These are phyloP conservation scores for Diaporthe humulicola DNA, from an alignment of 2,329 filamentous ascomycete genomes.

Conservation along the genomic window DNA sequence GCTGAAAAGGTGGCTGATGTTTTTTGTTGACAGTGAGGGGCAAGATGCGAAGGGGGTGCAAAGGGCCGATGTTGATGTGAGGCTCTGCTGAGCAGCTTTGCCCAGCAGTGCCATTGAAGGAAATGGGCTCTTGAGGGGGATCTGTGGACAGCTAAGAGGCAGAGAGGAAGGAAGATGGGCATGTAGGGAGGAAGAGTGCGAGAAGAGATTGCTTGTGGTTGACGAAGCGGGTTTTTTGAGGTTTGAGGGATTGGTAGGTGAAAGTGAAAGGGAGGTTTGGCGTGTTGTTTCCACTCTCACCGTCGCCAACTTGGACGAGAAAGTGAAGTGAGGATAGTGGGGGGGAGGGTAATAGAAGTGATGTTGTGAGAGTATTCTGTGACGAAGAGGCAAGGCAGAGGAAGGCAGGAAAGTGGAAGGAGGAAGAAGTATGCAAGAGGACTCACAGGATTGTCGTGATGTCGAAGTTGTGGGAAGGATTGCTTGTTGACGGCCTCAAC, in stretches of 20 bases:
- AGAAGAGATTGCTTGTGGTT: not conserved
- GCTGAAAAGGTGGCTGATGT: not conserved
- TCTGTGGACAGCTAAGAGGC: not conserved
- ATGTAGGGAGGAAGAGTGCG: rapidly evolving
- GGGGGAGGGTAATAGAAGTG: not conserved
- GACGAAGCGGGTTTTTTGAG: not conserved
- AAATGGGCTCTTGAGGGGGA: not conserved
- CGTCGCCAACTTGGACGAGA: not conserved
- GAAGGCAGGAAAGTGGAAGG: not conserved
- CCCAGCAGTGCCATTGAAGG: not conserved
- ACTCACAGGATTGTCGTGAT: slow-evolving; percentile 3
- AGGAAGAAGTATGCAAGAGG: not conserved
- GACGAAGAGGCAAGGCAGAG: not conserved
- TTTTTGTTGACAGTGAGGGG: not conserved
- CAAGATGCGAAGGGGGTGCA: not conserved
- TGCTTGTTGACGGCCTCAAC: not conserved
- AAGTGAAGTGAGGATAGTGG: no score
- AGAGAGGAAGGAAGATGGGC: not conserved
- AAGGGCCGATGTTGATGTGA: not conserved
- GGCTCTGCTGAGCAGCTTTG: not conserved
- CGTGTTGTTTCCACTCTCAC: not conserved
- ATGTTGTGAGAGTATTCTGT: not conserved
- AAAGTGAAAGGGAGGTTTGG: not conserved
- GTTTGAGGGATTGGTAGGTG: not conserved
- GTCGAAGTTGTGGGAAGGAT: not conserved